phyloP scores from a whole-genome alignment of 1,139 yeast species.

The Zygosaccharomyces pseudobailii region DNA sequence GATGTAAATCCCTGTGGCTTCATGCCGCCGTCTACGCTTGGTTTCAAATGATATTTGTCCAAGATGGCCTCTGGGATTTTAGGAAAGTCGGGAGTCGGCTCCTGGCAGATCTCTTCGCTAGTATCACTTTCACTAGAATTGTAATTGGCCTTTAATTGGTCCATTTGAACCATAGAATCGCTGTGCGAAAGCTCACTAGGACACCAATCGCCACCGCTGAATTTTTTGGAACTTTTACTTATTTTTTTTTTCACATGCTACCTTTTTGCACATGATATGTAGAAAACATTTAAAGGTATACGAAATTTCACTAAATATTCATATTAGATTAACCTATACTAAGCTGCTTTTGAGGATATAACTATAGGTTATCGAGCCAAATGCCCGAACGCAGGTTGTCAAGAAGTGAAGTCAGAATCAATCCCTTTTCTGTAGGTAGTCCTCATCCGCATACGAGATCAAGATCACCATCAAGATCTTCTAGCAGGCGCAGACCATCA shows the following conservation, averaged over 20 bases:
- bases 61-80: slow-evolving; percentile 16
- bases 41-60: slow-evolving; percentile 24
- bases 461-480: slow-evolving; percentile 22
- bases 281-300: slow-evolving; percentile 1
- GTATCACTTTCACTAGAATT: slow-evolving; percentile 15
- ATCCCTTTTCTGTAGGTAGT: slow-evolving; percentile 8
- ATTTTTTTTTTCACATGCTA: slow-evolving; percentile 6
- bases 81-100: slow-evolving; percentile 9
- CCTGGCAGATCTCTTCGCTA: slow-evolving; percentile 6
- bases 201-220: not conserved
- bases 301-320: not conserved
- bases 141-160: slow-evolving; percentile 12
- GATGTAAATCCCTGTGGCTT: slow-evolving; percentile 12
- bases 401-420: slow-evolving; percentile 10
- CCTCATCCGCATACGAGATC: slow-evolving; percentile 11
- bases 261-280: slow-evolving; percentile 17
- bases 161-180: slow-evolving; percentile 7
- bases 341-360: not conserved
- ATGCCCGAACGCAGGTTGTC: slow-evolving; percentile 14
- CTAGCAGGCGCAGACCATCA: slow-evolving; percentile 22
- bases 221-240: not conserved
- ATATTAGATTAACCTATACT: not conserved
- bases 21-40: slow-evolving; percentile 8
- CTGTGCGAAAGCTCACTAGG: not conserved
- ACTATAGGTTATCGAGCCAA: not conserved